A percentile compares a stretch with the other conserved stretches of the same genome.
phyloP scores from a whole-genome alignment of 345 rosid genomes.

The Erucastrum elatum region DNA sequence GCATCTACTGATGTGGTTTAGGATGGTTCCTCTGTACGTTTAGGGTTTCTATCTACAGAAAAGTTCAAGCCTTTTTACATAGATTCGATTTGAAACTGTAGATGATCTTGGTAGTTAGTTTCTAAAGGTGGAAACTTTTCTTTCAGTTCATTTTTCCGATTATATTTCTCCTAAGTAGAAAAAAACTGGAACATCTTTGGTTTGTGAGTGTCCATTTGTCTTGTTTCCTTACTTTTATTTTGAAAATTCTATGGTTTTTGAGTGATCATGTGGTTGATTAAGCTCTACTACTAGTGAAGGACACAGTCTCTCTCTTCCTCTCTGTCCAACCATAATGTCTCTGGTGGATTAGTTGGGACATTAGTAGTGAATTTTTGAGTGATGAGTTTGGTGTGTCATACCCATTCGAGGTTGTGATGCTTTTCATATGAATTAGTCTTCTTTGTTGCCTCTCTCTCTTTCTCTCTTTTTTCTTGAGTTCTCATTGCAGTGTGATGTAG shows the following conservation, averaged over 20 bases:
- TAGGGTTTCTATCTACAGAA: conserved; percentile 20
- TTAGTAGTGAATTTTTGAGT: conserved; percentile 24
- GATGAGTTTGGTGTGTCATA: conserved; percentile 41
- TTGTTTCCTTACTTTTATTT: not conserved
- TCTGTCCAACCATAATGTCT: conserved; percentile 28
- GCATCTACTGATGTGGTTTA: not conserved
- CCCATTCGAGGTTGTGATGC: conserved; percentile 13
- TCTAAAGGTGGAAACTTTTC: conserved; percentile 11
- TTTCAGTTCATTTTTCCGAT: not conserved
- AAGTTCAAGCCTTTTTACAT: conserved; percentile 9
- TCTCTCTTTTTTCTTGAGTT: conserved; percentile 12
- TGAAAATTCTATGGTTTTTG: not conserved
- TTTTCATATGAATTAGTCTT: conserved; percentile 18
- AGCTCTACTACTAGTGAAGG: conserved; percentile 8
- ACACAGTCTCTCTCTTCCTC: not conserved
- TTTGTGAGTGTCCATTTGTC: conserved; percentile 20
- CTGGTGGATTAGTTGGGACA: conserved; percentile 34
- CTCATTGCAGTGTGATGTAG: conserved; percentile 20
- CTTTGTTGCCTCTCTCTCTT: conserved; percentile 11
- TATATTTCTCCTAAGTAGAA: not conserved
- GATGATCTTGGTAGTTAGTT: conserved; percentile 17
- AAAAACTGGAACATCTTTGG: conserved; percentile 18
- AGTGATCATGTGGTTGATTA: conserved; percentile 31
- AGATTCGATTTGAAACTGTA: conserved; percentile 13
- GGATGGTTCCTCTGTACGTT: conserved; percentile 13